phyloP scores from a whole-genome alignment of 2,329 filamentous ascomycete genomes.

The Sporothrix dimorphospora region DNA sequence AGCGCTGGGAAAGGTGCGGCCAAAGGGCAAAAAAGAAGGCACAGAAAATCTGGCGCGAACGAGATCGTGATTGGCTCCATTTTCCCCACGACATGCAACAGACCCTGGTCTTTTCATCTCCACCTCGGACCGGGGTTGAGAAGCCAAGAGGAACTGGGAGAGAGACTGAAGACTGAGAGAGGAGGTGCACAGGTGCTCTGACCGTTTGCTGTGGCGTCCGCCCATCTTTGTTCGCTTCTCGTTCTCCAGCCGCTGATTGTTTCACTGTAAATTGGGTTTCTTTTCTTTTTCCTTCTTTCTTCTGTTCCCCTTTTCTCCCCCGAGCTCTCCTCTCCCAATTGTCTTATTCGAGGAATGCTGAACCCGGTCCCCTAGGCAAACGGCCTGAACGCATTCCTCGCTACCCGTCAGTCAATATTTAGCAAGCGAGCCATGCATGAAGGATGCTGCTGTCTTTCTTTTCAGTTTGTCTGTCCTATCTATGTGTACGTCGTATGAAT shows the following conservation, averaged over 20 bases:
- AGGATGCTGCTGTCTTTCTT: not conserved
- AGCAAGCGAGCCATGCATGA: no score
- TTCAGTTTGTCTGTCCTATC: not conserved
- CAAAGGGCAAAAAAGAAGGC: not conserved
- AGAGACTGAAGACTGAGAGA: no score
- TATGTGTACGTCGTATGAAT: not conserved
- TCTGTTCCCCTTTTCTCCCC: not conserved
- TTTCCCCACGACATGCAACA: not conserved
- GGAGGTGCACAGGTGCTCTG: no score
- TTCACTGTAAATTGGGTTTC: slow-evolving; percentile 1
- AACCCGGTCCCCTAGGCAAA: not conserved
- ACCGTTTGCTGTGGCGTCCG: slow-evolving; percentile 5
- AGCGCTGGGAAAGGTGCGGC: not conserved
- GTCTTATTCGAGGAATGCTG: not conserved
- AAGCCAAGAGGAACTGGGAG: no score
- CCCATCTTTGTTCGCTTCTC: not conserved
- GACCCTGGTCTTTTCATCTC: not conserved
- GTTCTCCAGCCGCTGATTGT: not conserved
- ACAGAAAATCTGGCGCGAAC: not conserved
- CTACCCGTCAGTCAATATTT: not conserved
- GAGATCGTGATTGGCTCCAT: not conserved
- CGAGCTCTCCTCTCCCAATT: not conserved
- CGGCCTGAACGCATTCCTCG: not conserved
- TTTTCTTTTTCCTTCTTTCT: not conserved
- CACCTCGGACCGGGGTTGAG: not conserved